A percentile compares a stretch with the other conserved stretches of the same genome.
phyloP scores from a whole-genome alignment of 2,329 filamentous ascomycete species.

The Teratosphaeria pseudoeucalypti region DNA sequence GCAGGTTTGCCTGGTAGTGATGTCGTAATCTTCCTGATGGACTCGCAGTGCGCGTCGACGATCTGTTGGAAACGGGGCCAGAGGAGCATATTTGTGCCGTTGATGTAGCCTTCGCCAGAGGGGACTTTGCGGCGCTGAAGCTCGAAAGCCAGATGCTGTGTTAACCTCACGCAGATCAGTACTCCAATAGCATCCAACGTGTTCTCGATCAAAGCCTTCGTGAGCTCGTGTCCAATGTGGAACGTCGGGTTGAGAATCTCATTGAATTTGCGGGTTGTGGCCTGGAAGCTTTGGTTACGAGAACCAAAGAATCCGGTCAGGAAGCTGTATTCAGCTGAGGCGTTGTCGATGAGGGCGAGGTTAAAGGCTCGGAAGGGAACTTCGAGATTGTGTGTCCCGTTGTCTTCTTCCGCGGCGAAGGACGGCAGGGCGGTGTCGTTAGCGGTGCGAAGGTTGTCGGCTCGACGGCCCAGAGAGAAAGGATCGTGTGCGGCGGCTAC shows the following conservation, averaged over 20 bases:
- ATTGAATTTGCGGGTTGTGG: conserved; percentile 71
- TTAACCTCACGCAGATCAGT: conserved; percentile 82
- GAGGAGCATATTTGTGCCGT: conserved; percentile 87
- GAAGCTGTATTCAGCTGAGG: conserved; percentile 89
- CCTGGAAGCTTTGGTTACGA: conserved; percentile 57
- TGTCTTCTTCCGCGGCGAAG: conserved; percentile 84
- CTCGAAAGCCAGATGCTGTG: conserved; percentile 89
- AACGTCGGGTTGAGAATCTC: conserved; percentile 89
- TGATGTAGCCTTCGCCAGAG: conserved; percentile 81
- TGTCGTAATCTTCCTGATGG: conserved; percentile 52
- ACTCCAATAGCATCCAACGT: conserved; percentile 79
- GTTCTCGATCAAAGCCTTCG: conserved; percentile 63
- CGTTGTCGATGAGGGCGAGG: conserved; percentile 84
- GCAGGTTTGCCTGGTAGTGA: conserved; percentile 38
- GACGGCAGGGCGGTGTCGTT: conserved; percentile 72
- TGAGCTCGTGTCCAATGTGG: conserved; percentile 65
- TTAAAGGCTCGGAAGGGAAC: conserved; percentile 91
- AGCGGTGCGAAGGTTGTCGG: conserved; percentile 66
- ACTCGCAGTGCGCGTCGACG: conserved; percentile 88
- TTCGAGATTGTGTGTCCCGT: conserved; percentile 76
- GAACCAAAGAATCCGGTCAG: conserved; percentile 74
- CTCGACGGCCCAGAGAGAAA: conserved; percentile 76
- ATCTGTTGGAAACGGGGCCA: conserved; percentile 93
- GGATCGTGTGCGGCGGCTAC: conserved; percentile 53
- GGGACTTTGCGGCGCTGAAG: conserved; percentile 85